These are phyloP conservation scores for Blyttiomyces sp. DNA, from an alignment of 371 early-diverging fungal species.

Conservation along the genomic window DNA sequence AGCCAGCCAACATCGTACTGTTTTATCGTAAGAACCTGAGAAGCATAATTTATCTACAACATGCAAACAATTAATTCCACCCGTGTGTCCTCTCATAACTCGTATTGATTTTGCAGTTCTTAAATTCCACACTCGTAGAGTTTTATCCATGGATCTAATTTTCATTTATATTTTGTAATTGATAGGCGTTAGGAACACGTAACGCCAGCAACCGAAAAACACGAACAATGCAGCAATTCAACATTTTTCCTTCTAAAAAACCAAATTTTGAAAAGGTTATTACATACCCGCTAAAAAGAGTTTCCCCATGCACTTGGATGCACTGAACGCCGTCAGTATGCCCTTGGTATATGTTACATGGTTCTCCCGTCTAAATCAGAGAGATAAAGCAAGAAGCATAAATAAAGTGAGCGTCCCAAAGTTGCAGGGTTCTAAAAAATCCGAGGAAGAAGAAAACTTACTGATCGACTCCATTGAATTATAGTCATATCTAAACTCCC, in stretches of 20 bases:
- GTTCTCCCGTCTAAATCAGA: slow-evolving; percentile 44
- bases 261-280: background rate
- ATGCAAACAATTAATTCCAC: slow-evolving; percentile 43
- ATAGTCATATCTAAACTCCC: slow-evolving; percentile 49
- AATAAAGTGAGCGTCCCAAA: background rate
- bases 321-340: slow-evolving; percentile 53
- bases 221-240: no score
- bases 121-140: slow-evolving; percentile 42
- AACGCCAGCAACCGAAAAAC: background rate
- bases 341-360: slow-evolving; percentile 32
- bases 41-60: slow-evolving; percentile 28
- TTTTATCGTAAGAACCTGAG: slow-evolving; percentile 49
- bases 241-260: background rate
- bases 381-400: background rate
- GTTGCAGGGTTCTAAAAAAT: background rate
- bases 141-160: slow-evolving; percentile 47
- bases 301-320: slow-evolving; percentile 33
- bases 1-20: slow-evolving; percentile 38
- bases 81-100: slow-evolving; percentile 39
- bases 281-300: slow-evolving; percentile 34
- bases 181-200: no score
- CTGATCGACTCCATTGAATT: slow-evolving; percentile 52
- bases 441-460: slow-evolving; percentile 14
- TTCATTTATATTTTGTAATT: no score
- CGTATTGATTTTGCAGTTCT: slow-evolving; percentile 33